These are phyloP conservation scores for Scheffersomyces parashehatae DNA, from an alignment of 1,139 yeast genomes.

Conservation along the genomic window DNA sequence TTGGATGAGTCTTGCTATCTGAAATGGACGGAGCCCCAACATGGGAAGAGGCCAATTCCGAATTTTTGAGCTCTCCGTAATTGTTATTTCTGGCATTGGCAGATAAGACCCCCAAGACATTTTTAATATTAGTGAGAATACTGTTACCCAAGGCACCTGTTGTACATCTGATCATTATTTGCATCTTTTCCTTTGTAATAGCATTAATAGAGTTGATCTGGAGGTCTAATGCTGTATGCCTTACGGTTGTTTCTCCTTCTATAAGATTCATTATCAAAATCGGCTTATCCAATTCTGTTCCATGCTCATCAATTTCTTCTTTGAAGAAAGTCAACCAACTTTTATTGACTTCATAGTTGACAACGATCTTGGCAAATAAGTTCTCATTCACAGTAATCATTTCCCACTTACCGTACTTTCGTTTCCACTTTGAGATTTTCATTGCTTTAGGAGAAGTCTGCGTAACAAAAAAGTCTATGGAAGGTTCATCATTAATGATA, in stretches of 20 bases:
- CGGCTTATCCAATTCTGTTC: conserved; percentile 39
- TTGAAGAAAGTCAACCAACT: conserved; percentile 46
- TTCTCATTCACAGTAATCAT: conserved; percentile 40
- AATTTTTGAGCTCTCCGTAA: conserved; percentile 18
- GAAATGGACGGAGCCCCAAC: conserved; percentile 43
- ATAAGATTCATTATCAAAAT: conserved; percentile 35
- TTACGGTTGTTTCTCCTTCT: conserved; percentile 21
- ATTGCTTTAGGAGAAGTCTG: conserved; percentile 36
- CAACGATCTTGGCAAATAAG: conserved; percentile 39
- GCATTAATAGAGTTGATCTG: conserved; percentile 37
- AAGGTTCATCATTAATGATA: conserved; percentile 38
- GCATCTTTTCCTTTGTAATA: conserved; percentile 28
- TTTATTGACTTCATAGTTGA: conserved; percentile 32
- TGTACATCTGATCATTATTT: conserved; percentile 38
- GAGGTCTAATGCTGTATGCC: conserved; percentile 44
- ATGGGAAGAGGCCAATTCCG: conserved; percentile 26
- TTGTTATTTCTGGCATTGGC: conserved; percentile 13
- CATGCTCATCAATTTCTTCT: conserved; percentile 36
- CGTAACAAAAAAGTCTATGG: conserved; percentile 42
- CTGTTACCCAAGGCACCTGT: conserved; percentile 27
- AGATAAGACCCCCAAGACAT: conserved; percentile 26
- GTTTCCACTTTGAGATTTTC: conserved; percentile 48
- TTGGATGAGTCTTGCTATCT: conserved; percentile 19
- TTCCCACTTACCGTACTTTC: conserved; percentile 48
- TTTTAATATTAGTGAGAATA: conserved; percentile 27